phyloP scores from a whole-genome alignment of 768 basidiomycete species.

The Tulasnella sp. region DNA sequence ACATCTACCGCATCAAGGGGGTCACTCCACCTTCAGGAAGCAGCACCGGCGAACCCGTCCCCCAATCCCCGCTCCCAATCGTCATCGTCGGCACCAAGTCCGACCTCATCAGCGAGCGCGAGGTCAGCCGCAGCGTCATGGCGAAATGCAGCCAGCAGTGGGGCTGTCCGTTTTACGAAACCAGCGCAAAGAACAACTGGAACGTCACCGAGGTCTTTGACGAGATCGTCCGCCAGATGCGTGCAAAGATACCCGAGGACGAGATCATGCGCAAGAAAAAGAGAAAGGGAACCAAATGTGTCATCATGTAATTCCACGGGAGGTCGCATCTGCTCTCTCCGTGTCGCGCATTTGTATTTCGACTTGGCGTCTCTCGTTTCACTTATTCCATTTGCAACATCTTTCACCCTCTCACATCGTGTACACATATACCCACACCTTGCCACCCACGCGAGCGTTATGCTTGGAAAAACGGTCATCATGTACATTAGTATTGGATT shows the following conservation, averaged over 20 bases:
- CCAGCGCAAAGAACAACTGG: conserved; percentile 79
- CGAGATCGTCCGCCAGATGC: conserved; percentile 18
- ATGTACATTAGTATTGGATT: too few species aligned
- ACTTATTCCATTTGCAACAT: neutral
- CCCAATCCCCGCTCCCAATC: conserved; percentile 50
- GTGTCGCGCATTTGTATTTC: neutral
- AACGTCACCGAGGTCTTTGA: conserved; percentile 68
- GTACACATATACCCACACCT: too few species aligned
- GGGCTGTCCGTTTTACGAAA: conserved; percentile 64
- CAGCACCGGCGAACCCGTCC: neutral
- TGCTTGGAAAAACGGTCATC: too few species aligned
- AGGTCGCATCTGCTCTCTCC: neutral
- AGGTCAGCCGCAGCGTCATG: conserved; percentile 39
- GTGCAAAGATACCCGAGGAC: conserved; percentile 2
- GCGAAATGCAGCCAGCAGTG: conserved; percentile 17
- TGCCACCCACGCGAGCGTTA: too few species aligned
- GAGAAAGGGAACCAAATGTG: conserved; percentile 11
- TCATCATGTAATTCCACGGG: neutral
- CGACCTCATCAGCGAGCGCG: conserved; percentile 68
- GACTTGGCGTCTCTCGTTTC: neutral
- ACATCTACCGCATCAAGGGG: conserved; percentile 69
- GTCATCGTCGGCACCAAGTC: conserved; percentile 79
- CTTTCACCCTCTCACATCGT: neutral
- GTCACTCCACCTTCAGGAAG: conserved; percentile 28
- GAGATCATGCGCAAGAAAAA: neutral